Conservation (phyloP, 2,329 filamentous ascomycete species). For the Penicillium corylophilum region DNA sequence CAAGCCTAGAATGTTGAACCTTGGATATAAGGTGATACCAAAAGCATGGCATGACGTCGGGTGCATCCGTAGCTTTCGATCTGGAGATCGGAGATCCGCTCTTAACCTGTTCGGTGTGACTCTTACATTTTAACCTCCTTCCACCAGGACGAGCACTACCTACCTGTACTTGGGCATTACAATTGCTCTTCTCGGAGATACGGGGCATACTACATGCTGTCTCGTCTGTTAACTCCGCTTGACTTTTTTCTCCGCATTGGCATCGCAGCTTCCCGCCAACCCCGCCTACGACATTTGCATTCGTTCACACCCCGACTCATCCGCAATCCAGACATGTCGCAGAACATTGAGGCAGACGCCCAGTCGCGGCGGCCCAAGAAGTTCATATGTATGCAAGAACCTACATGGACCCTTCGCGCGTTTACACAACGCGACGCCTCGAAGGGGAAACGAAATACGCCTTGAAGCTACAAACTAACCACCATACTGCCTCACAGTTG, state of each 20-base stretch:
- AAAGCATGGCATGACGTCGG: neutral
- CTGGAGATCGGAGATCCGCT: neutral
- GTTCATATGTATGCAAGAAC: conserved; percentile 37
- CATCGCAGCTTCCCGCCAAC: conserved; percentile 5
- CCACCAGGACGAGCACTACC: neutral
- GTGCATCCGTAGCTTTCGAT: neutral
- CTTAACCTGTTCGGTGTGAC: neutral
- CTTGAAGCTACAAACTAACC: conserved; percentile 10
- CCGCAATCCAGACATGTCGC: conserved; percentile 9
- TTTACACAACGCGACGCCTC: neutral
- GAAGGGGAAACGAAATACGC: conserved; percentile 3
- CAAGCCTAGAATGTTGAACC: neutral
- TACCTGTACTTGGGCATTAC: neutral
- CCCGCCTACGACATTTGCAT: conserved; percentile 10
- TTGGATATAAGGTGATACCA: neutral
- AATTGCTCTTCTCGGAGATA: neutral
- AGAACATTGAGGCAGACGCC: conserved; percentile 10
- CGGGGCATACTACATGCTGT: conserved; percentile 3
- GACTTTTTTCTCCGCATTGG: conserved; percentile 14
- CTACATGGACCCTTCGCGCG: neutral
- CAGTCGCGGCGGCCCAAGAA: conserved; percentile 37
- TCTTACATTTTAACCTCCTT: neutral
- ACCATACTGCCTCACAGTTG: conserved; percentile 30
- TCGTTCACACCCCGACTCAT: neutral
- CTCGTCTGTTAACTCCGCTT: neutral